Evolutionary conservation across 1,139 yeast genomes (phyloP), one percentile per base, ranked within the genome.

Genomic region (Maudiozyma humilis): DNA sequence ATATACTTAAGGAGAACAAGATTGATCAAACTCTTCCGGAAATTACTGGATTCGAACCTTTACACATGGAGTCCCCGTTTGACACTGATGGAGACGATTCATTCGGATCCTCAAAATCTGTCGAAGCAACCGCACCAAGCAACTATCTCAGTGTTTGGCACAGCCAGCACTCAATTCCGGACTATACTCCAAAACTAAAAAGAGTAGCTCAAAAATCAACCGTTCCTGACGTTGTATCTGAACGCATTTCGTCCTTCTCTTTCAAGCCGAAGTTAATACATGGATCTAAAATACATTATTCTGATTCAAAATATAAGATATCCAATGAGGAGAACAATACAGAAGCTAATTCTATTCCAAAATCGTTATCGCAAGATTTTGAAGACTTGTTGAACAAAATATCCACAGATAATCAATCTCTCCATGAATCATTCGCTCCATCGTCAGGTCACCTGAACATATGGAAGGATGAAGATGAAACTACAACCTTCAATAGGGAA

Each of bases 41-140:
- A 20, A 37, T 51, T 30, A 12, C 10, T 4, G 27, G 18, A 14
- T 37, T 37, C 18, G 59, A 49, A 16, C 47, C 56, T 4, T 33
- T 60, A 6, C 53, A 54, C 36, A 50, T 52, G 18, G 62, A 57
- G 16, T 60, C 57, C 25, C 51, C 58, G 7, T 58, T 57, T 40
- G 49, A 43, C 4, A 54, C 53, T 19, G 54, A 53, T 12, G 41
- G 38, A 18, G 63, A 59, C 18, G 48, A 51, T 5, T 57, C 63
- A 46, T 68, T 70, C 69, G 78, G 74, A 47, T 66, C 71, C 8
- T 71, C 72, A 38, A 76, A 73, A 49, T 69, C 73, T 2, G 65
- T 68, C 48, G 62, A 67, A 45, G 67, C 72, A 12, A 61, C 67
- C 50, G 68, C 65, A 29, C 55, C 59, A 1, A 46, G 48, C 6